phyloP scores from a whole-genome alignment of 129 eudicot species.

The Saposhnikovia divaricata region DNA sequence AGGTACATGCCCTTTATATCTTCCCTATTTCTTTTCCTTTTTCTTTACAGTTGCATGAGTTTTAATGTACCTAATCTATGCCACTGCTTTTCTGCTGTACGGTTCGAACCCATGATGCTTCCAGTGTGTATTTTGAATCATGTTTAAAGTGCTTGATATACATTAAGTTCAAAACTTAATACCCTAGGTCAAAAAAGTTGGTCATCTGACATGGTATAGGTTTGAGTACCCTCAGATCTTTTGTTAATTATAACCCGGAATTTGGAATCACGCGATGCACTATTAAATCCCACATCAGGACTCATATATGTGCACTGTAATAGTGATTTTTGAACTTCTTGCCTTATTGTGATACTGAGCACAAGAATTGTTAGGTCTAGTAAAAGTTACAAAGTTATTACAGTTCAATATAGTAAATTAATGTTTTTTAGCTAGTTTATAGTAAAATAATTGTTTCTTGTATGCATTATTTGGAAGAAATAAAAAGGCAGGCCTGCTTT shows the following conservation, averaged over 20 bases:
- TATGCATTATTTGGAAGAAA: neutral
- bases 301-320: neutral
- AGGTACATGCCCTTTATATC: constrained; percentile 22
- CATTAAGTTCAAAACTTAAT: neutral
- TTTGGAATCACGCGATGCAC: neutral
- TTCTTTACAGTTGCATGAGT: neutral
- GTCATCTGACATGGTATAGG: neutral
- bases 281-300: neutral
- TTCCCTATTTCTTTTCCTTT: neutral
- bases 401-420: neutral
- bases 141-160: neutral
- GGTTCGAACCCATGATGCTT: neutral
- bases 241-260: neutral
- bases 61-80: neutral
- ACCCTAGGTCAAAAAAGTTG: neutral
- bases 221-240: neutral
- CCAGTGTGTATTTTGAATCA: neutral
- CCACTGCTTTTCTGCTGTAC: neutral
- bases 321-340: neutral
- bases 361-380: neutral
- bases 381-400: neutral
- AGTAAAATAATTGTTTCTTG: neutral
- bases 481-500: neutral
- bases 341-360: neutral
- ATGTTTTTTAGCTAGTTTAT: neutral